Percentiles rank a stretch among this genome's conserved stretches.
Conservation (phyloP, 306 rosid genomes). For the Cajanus cajan region DNA sequence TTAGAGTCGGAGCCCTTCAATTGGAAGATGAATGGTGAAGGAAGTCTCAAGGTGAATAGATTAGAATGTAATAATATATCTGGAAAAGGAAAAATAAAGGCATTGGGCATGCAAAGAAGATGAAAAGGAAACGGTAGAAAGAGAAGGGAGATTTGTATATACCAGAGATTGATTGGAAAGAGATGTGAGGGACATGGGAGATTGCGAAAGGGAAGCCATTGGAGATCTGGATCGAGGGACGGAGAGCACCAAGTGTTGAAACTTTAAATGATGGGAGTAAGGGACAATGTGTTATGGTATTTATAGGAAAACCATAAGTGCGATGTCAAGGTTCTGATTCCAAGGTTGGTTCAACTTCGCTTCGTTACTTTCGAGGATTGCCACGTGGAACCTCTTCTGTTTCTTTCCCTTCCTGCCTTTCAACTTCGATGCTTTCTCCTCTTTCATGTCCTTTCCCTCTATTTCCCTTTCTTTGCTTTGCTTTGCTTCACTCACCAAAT, state of each 20-base stretch:
- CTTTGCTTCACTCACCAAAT: too few relatives aligned
- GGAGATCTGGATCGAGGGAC: conserved; percentile 38
- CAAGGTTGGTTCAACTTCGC: not conserved
- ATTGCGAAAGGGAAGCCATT: conserved; percentile 49
- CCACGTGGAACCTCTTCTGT: not conserved
- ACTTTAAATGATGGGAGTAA: not conserved
- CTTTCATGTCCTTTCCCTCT: too few relatives aligned
- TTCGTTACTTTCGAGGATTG: not conserved
- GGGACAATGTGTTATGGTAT: not conserved
- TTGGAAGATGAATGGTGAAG: not conserved
- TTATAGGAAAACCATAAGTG: not conserved
- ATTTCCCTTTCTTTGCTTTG: too few relatives aligned
- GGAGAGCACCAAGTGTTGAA: conserved; percentile 45
- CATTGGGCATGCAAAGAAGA: not conserved
- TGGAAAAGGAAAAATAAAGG: too few relatives aligned
- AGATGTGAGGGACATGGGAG: conserved; percentile 39
- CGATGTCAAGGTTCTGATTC: not conserved
- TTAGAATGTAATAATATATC: not conserved
- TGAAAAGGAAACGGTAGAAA: not conserved
- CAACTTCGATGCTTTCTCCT: too few relatives aligned
- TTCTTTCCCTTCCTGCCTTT: too few relatives aligned
- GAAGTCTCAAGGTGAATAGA: not conserved
- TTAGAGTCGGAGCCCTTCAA: not conserved
- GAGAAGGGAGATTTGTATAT: not conserved
- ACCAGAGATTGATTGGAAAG: conserved; percentile 46